Conservation (phyloP, 495 filamentous ascomycete species). For the Aspergillus baeticus region DNA sequence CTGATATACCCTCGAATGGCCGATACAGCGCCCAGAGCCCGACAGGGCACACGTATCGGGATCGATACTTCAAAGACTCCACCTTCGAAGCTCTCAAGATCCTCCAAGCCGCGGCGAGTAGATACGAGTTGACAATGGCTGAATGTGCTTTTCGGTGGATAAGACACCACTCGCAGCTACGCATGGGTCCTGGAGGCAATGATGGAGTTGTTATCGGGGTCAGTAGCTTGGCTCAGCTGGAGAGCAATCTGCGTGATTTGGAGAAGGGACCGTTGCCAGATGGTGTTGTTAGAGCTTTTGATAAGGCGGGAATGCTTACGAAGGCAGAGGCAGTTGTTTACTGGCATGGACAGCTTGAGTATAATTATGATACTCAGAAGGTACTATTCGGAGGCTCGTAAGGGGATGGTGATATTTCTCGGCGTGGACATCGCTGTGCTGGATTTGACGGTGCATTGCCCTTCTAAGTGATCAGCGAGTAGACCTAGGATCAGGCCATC, state of each 20-base stretch:
- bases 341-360: constrained; percentile 75
- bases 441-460: no score
- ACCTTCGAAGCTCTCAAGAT: constrained; percentile 74
- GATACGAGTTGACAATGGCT: constrained; percentile 72
- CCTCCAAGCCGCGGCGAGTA: constrained; percentile 69
- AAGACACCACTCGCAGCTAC: constrained; percentile 73
- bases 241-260: constrained; percentile 69
- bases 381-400: constrained; percentile 48
- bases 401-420: no score
- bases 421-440: no score
- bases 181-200: constrained; percentile 57
- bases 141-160: constrained; percentile 83
- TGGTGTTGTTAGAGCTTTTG: constrained; percentile 74
- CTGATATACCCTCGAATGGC: constrained; percentile 64
- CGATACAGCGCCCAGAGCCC: constrained; percentile 59
- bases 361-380: constrained; percentile 68
- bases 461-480: no score
- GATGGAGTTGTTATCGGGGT: constrained; percentile 85
- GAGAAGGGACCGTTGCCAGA: constrained; percentile 88
- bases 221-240: constrained; percentile 69
- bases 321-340: constrained; percentile 67
- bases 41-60: constrained; percentile 64
- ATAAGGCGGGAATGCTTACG: constrained; percentile 65
- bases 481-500: no score
- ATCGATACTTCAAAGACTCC: constrained; percentile 75